Conservation (phyloP, 371 early-diverging fungal species). For the Mortierella sp. region DNA sequence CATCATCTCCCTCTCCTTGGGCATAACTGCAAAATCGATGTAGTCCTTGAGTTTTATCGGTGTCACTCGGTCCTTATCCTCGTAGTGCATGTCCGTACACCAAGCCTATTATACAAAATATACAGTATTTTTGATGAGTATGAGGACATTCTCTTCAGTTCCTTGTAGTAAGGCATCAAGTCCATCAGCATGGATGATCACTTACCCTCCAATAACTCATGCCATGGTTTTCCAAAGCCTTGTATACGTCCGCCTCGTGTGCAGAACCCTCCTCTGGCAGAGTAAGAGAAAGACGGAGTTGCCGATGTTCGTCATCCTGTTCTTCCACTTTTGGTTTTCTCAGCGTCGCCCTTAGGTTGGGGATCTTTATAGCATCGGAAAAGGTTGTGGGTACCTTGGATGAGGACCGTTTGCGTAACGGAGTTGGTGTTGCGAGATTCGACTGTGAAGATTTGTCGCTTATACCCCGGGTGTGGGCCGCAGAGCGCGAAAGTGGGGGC, state of each 20-base stretch:
- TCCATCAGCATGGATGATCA: no score
- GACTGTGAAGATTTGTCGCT: background rate
- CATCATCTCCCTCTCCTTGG: slow-evolving; percentile 4
- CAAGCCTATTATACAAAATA: background rate
- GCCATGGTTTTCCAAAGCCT: background rate
- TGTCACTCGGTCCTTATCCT: background rate
- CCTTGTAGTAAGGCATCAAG: background rate
- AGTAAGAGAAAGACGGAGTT: background rate
- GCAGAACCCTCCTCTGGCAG: background rate
- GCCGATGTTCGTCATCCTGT: background rate
- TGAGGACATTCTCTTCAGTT: background rate
- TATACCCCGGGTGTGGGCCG: background rate
- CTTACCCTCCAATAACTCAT: background rate
- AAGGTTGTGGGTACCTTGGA: background rate
- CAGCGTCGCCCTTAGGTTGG: background rate
- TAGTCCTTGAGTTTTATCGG: slow-evolving; percentile 4
- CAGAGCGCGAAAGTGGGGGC: background rate
- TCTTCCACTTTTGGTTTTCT: background rate
- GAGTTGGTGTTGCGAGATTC: background rate
- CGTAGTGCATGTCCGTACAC: background rate
- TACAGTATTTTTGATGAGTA: background rate
- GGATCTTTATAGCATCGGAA: background rate
- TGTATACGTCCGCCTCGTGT: background rate
- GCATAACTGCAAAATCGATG: background rate
- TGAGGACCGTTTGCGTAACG: background rate